Evolutionary conservation across 1,139 yeast species (phyloP).

Genomic region (Spencermartinsiella ligniputridi): DNA sequence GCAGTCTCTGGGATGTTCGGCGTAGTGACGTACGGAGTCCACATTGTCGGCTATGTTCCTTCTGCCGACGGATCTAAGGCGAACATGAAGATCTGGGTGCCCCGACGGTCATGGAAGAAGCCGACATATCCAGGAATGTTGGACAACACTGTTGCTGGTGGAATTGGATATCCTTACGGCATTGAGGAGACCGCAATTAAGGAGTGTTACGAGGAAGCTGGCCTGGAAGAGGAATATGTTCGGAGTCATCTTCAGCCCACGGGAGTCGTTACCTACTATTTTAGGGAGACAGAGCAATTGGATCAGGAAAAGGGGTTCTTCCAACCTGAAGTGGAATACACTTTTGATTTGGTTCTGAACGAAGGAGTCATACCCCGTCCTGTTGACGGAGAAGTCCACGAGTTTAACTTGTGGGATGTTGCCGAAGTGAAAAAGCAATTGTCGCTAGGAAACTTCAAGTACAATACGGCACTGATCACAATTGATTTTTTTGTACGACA

Average conservation of each 20-base stretch:
- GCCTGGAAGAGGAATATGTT: conserved; percentile 54
- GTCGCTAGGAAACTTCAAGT: conserved; percentile 63
- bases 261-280: conserved; percentile 68
- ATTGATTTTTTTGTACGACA: conserved; percentile 83
- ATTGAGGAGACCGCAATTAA: conserved; percentile 72
- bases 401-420: conserved; percentile 58
- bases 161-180: conserved; percentile 78
- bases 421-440: conserved; percentile 52
- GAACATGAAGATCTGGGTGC: conserved; percentile 71
- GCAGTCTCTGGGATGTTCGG: conserved; percentile 80
- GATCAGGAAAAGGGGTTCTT: conserved; percentile 43
- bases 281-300: conserved; percentile 33
- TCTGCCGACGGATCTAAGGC: conserved; percentile 35
- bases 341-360: conserved; percentile 65
- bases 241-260: conserved; percentile 41
- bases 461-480: conserved; percentile 77
- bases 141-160: conserved; percentile 95
- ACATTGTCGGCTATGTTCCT: conserved; percentile 72
- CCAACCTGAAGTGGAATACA: conserved; percentile 85
- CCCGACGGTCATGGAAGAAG: conserved; percentile 69
- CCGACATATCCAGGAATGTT: conserved; percentile 87
- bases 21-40: conserved; percentile 85
- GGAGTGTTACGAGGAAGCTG: conserved; percentile 91
- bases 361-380: conserved; percentile 57
- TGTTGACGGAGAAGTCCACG: conserved; percentile 81